Percentiles rank a stretch among this genome's conserved stretches.
Evolutionary conservation across 2,329 filamentous ascomycete genomes (phyloP).

Genomic region (Cordyceps farinosa): DNA sequence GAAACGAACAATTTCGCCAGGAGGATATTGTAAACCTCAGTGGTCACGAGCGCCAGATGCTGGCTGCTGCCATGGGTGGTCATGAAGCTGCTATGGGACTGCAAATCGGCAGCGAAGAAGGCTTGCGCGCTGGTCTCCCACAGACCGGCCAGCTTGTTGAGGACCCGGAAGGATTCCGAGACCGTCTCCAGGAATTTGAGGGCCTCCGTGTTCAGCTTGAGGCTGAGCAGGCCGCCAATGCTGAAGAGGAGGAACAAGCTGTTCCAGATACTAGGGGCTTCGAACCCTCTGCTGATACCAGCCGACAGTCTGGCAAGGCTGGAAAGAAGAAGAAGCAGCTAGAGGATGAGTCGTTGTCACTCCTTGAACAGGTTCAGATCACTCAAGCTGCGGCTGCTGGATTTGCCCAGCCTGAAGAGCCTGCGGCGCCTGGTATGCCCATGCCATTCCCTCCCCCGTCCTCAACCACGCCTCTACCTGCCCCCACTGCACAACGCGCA

Average conservation of each 20-base stretch:
- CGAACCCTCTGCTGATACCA: conserved; percentile 6
- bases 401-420: conserved; percentile 47
- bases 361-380: conserved; percentile 83
- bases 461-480: conserved; percentile 77
- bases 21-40: conserved; percentile 70
- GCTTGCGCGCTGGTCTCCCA: conserved; percentile 46
- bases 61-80: conserved; percentile 39
- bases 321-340: conserved; percentile 30
- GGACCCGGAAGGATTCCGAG: conserved; percentile 59
- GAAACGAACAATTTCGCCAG: conserved; percentile 57
- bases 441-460: conserved; percentile 70
- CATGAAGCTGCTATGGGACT: conserved; percentile 34
- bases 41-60: conserved; percentile 50
- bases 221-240: conserved; percentile 40
- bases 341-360: conserved; percentile 51
- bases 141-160: conserved; percentile 47
- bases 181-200: conserved; percentile 80
- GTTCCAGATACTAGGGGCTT: conserved; percentile 19
- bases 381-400: conserved; percentile 52
- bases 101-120: conserved; percentile 37
- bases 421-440: conserved; percentile 62
- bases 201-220: conserved; percentile 72
- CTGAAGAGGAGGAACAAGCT: conserved; percentile 28
- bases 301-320: conserved; percentile 16
- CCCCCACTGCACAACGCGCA: conserved; percentile 82